Percentiles rank a stretch among this genome's conserved stretches.
Evolutionary conservation across 73 alveolate genomes (phyloP).

Genomic region (Symbiodinium natans): DNA sequence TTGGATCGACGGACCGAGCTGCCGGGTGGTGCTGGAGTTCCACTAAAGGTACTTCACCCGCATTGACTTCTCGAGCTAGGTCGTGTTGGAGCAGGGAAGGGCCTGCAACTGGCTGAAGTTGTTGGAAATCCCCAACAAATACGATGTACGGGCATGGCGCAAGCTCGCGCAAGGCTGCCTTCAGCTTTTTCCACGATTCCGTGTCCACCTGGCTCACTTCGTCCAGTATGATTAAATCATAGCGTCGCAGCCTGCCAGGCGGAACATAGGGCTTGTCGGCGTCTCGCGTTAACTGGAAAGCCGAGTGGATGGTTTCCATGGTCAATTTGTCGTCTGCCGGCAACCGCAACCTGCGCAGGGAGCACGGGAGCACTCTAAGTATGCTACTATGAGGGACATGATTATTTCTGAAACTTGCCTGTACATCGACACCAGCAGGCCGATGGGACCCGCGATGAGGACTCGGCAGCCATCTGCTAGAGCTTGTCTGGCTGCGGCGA

Average conservation of each 20-base stretch:
- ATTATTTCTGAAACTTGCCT: neutral
- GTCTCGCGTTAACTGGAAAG: neutral
- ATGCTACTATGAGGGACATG: neutral
- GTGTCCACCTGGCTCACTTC: slow-evolving; percentile 35
- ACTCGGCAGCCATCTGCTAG: neutral
- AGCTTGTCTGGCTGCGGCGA: neutral
- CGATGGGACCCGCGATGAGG: slow-evolving; percentile 12
- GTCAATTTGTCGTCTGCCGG: neutral
- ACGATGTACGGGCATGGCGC: slow-evolving; percentile 11
- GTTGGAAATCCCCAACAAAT: slow-evolving; percentile 50
- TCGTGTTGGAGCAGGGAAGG: neutral
- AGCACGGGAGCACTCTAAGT: too few relatives aligned
- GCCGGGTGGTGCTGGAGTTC: slow-evolving; percentile 19
- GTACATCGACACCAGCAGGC: neutral
- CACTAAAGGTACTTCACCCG: neutral
- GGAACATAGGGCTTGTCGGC: neutral
- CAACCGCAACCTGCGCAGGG: neutral
- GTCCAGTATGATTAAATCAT: slow-evolving; percentile 39
- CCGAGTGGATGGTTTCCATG: slow-evolving; percentile 36
- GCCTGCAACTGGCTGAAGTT: slow-evolving; percentile 26
- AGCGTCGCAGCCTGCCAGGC: slow-evolving; percentile 12
- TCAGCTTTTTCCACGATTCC: neutral
- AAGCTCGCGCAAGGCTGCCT: neutral
- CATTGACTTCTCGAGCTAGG: neutral
- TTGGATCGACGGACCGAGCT: slow-evolving; percentile 43